phyloP scores from a whole-genome alignment of 139 green algal species.

The Monoraphidium neglectum region DNA sequence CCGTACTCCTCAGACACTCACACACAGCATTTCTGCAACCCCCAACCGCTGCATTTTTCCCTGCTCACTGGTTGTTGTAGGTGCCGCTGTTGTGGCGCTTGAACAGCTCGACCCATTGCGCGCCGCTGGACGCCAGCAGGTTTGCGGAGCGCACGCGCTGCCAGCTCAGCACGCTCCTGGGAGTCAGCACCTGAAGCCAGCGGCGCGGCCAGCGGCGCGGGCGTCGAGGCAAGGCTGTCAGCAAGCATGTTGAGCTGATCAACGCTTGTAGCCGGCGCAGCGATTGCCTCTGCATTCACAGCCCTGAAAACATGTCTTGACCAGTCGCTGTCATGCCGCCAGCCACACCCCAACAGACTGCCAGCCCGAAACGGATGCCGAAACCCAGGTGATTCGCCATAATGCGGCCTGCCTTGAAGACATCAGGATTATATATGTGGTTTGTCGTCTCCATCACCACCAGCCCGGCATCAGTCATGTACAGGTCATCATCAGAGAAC shows the following conservation, averaged over 20 bases:
- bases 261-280: no score
- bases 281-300: no score
- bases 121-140: slow-evolving; percentile 53
- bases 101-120: slow-evolving; percentile 63
- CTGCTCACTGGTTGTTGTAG: slow-evolving; percentile 92
- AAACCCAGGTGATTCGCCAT: no score
- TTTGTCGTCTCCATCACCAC: slow-evolving; percentile 69
- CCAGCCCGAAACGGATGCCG: no score
- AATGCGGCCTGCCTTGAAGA: slow-evolving; percentile 30
- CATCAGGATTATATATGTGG: slow-evolving; percentile 60
- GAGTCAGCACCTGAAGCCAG: slow-evolving; percentile 29
- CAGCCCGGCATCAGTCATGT: slow-evolving; percentile 60
- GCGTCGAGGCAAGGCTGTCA: slow-evolving; percentile 47
- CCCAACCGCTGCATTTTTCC: no score
- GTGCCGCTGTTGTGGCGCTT: slow-evolving; percentile 64
- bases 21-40: no score
- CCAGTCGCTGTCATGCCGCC: no score
- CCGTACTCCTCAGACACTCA: no score
- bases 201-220: slow-evolving; percentile 46
- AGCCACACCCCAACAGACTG: no score
- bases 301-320: no score
- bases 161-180: slow-evolving; percentile 65
- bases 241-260: no score
- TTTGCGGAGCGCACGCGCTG: slow-evolving; percentile 75
- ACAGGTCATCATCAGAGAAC: slow-evolving; percentile 59